A percentile compares a stretch with the other conserved stretches of the same genome.
Evolutionary conservation across 129 eudicot species (phyloP).

Genomic region (Arctium minus): DNA sequence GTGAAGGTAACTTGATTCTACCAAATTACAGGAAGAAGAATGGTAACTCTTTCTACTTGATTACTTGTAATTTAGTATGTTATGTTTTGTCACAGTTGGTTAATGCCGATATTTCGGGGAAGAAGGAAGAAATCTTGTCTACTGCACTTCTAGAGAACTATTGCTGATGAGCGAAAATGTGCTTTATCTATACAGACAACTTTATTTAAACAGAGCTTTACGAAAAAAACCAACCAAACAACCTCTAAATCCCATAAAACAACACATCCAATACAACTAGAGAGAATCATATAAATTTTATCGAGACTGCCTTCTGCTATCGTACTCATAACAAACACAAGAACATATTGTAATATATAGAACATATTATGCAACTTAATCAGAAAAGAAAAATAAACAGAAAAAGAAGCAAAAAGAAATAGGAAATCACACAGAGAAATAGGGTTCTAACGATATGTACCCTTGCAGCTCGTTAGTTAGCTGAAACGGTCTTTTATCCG

Average conservation of each 20-base stretch:
- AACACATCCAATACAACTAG: neutral
- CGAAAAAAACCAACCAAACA: neutral
- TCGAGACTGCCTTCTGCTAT: neutral
- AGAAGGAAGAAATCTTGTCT: neutral
- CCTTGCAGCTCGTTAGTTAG: neutral
- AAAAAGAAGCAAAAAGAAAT: neutral
- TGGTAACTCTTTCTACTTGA: neutral
- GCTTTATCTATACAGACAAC: neutral
- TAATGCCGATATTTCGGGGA: neutral
- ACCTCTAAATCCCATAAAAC: neutral
- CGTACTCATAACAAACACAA: neutral
- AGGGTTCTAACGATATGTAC: constrained; percentile 6
- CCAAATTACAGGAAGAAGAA: too few species aligned
- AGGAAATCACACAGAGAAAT: neutral
- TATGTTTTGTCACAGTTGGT: neutral
- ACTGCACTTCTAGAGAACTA: neutral
- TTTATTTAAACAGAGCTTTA: neutral
- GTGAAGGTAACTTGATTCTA: neutral
- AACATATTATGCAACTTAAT: neutral
- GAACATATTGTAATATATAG: neutral
- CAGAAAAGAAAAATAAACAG: neutral
- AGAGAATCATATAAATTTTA: neutral
- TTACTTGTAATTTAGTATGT: neutral
- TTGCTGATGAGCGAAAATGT: neutral
- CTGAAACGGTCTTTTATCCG: neutral